Evolutionary conservation across 2,329 filamentous ascomycete genomes (phyloP).

Genomic region (Diplocarpon rosae): DNA sequence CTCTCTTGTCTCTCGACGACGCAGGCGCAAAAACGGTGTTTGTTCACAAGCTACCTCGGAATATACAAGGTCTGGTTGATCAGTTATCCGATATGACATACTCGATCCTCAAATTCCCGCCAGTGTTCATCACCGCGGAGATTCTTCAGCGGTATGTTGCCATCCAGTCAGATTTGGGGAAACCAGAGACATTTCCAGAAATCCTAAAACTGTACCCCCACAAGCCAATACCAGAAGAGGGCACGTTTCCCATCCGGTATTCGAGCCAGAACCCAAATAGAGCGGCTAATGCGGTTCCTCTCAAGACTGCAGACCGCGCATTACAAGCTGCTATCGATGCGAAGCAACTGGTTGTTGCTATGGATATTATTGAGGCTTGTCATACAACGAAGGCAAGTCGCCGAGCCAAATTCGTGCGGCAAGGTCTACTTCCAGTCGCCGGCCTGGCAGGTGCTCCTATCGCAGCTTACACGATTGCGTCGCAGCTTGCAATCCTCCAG

Average conservation of each 20-base stretch:
- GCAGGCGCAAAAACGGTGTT: constrained; percentile 11
- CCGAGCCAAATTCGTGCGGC: constrained; percentile 55
- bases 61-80: constrained; percentile 28
- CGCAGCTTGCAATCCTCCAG: constrained; percentile 55
- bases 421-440: constrained; percentile 47
- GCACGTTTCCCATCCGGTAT: constrained; percentile 48
- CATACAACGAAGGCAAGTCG: constrained; percentile 57
- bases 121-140: constrained; percentile 67
- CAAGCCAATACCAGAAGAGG: constrained; percentile 61
- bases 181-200: constrained; percentile 65
- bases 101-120: constrained; percentile 58
- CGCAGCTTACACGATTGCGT: constrained; percentile 59
- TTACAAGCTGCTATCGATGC: constrained; percentile 69
- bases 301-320: constrained; percentile 59
- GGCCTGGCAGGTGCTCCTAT: constrained; percentile 48
- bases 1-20: constrained; percentile 38
- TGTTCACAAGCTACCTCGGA: constrained; percentile 11
- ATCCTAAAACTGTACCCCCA: constrained; percentile 73
- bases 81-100: constrained; percentile 52
- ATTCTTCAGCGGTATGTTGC: constrained; percentile 66
- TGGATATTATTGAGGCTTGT: constrained; percentile 62
- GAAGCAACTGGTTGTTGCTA: constrained; percentile 65
- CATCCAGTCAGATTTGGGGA: constrained; percentile 62
- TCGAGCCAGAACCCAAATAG: constrained; percentile 54
- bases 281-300: constrained; percentile 60